These are phyloP conservation scores for Ganoderma meredithae DNA, from an alignment of 1,284 basidiomycete genomes.

Conservation along the genomic window DNA sequence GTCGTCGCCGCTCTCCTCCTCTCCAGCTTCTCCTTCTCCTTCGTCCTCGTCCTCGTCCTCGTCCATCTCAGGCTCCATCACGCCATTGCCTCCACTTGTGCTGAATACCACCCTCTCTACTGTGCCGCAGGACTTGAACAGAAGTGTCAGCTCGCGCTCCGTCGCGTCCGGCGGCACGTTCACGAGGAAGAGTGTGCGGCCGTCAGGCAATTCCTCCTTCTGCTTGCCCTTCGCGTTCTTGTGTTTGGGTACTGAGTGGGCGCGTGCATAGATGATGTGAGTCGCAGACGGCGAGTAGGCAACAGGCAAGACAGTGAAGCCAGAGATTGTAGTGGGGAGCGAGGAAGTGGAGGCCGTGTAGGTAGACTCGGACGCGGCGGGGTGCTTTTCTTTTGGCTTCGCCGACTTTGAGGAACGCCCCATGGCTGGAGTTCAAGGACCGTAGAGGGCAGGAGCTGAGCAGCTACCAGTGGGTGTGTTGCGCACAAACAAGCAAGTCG, in stretches of 20 bases:
- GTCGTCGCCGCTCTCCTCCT: slow-evolving; percentile 44
- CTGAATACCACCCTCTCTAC: slow-evolving; percentile 78
- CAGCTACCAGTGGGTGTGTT: neutral
- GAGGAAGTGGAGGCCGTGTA: slow-evolving; percentile 18
- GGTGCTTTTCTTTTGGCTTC: slow-evolving; percentile 13
- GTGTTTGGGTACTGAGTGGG: slow-evolving; percentile 57
- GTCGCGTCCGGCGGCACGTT: slow-evolving; percentile 89
- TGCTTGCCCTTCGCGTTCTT: slow-evolving; percentile 36
- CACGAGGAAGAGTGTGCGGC: slow-evolving; percentile 84
- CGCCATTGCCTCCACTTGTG: slow-evolving; percentile 45
- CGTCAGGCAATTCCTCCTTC: slow-evolving; percentile 58
- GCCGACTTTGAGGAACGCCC: slow-evolving; percentile 16
- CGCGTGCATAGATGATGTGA: slow-evolving; percentile 70
- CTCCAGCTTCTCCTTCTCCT: slow-evolving; percentile 46
- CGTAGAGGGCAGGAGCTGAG: neutral
- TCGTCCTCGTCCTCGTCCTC: slow-evolving; percentile 45
- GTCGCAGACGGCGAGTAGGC: slow-evolving; percentile 59
- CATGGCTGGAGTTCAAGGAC: slow-evolving; percentile 6
- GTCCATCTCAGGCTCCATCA: slow-evolving; percentile 40
- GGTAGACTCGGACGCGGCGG: neutral
- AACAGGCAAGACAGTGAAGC: slow-evolving; percentile 68
- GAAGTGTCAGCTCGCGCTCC: slow-evolving; percentile 72
- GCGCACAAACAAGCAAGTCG: neutral
- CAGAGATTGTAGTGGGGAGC: slow-evolving; percentile 45
- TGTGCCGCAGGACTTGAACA: slow-evolving; percentile 80